Conservation (phyloP, 495 filamentous ascomycete genomes). For the Penicillium egyptiacum region DNA sequence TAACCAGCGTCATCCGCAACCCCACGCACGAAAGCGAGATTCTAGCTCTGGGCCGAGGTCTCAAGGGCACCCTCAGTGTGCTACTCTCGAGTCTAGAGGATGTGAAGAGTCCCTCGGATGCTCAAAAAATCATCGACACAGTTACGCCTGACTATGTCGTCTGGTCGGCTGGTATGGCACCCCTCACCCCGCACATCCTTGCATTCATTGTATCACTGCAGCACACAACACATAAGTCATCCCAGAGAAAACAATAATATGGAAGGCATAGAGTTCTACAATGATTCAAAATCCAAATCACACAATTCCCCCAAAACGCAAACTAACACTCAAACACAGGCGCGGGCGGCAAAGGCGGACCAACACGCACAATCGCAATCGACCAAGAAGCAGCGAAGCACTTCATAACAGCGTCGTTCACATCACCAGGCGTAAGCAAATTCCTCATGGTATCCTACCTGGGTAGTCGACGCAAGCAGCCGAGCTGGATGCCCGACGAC, state of each 20-base stretch:
- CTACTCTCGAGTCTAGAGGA: conserved; percentile 70
- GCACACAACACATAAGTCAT: background rate
- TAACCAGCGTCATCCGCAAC: conserved; percentile 76
- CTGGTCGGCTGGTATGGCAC: conserved; percentile 67
- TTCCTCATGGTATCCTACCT: conserved; percentile 75
- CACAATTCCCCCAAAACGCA: background rate
- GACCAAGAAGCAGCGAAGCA: conserved; percentile 67
- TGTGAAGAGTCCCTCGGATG: conserved; percentile 61
- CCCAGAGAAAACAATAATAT: background rate
- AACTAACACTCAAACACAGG: conserved; percentile 36
- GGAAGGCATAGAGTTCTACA: background rate
- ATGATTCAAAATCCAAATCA: background rate
- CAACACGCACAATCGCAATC: conserved; percentile 59
- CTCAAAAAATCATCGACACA: conserved; percentile 58
- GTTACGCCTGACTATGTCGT: conserved; percentile 69
- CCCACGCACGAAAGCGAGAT: conserved; percentile 64
- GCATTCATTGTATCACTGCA: background rate
- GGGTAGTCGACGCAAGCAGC: conserved; percentile 55
- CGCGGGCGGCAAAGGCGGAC: conserved; percentile 74
- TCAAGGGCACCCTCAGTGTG: conserved; percentile 56
- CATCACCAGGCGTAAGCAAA: conserved; percentile 59
- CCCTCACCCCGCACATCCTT: conserved; percentile 7
- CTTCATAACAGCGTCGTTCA: conserved; percentile 66
- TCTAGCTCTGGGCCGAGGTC: conserved; percentile 54
- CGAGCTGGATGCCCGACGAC: conserved; percentile 67